Conservation (phyloP, 148 eudicot genomes). For the Rhododendron griersonianum region DNA sequence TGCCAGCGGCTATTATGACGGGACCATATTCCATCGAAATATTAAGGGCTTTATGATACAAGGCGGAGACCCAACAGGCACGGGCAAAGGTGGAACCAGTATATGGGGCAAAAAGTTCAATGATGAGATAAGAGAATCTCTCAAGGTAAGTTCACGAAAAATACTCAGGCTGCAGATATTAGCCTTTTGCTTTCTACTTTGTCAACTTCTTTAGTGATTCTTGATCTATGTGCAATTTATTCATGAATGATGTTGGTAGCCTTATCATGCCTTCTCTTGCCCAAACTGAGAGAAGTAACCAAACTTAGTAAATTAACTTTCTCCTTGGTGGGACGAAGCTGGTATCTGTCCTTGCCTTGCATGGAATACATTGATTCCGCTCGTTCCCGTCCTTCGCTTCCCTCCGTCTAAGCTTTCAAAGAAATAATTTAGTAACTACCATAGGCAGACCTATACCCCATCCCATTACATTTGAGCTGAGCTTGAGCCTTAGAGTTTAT, state of each 20-base stretch:
- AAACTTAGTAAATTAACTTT: neutral
- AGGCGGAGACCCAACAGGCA: slow-evolving; percentile 98
- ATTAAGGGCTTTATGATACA: slow-evolving; percentile 99
- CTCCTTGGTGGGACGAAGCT: neutral
- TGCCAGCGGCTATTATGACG: slow-evolving; percentile 92
- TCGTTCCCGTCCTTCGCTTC: neutral
- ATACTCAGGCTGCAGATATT: neutral
- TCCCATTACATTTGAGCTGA: neutral
- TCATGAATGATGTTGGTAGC: neutral
- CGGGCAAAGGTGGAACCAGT: slow-evolving; percentile 97
- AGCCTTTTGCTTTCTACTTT: neutral
- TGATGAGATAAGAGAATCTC: slow-evolving; percentile 96
- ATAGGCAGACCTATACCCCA: neutral
- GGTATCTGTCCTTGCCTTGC: neutral
- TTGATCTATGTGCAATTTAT: neutral
- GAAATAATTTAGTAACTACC: neutral
- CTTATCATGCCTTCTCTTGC: neutral
- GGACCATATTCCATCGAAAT: slow-evolving; percentile 93
- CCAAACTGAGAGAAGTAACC: neutral
- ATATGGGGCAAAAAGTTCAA: slow-evolving; percentile 95
- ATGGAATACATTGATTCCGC: neutral
- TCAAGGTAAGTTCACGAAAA: slow-evolving; percentile 45
- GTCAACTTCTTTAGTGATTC: neutral
- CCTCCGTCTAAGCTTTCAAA: neutral
- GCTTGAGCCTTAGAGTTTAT: neutral